Conservation (phyloP, 2,329 filamentous ascomycete genomes). For the Ophiocordyceps camponoti-leonardi region DNA sequence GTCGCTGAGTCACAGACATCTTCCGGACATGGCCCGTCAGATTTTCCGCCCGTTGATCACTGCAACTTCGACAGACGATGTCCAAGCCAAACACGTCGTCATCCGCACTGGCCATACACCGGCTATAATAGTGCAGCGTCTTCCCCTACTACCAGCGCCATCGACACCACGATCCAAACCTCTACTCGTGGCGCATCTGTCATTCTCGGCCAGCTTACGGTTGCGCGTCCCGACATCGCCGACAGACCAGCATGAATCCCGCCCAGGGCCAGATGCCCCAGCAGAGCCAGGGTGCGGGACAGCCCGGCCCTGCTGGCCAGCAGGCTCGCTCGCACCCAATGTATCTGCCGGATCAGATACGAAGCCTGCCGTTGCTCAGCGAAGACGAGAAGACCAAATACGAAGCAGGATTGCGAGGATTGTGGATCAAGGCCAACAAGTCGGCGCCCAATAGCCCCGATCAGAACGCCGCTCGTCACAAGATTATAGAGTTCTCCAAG, state of each 20-base stretch:
- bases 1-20: neutral
- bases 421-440: slow-evolving; percentile 37
- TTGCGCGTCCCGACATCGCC: neutral
- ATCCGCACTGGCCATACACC: neutral
- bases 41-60: neutral
- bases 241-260: slow-evolving; percentile 8
- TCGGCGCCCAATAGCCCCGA: slow-evolving; percentile 27
- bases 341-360: slow-evolving; percentile 35
- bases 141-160: too few relatives aligned
- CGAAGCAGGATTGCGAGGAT: slow-evolving; percentile 32
- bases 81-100: neutral
- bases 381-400: slow-evolving; percentile 41
- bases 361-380: slow-evolving; percentile 28
- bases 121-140: too few relatives aligned
- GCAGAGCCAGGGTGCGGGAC: slow-evolving; percentile 8
- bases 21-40: neutral
- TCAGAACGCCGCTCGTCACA: slow-evolving; percentile 33
- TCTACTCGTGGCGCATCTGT: too few relatives aligned
- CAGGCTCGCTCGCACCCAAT: slow-evolving; percentile 18
- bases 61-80: neutral
- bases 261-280: neutral
- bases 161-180: too few relatives aligned
- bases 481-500: slow-evolving; percentile 42
- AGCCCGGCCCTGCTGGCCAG: slow-evolving; percentile 8
- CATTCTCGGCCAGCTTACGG: too few relatives aligned